A percentile compares a stretch with the other conserved stretches of the same genome.
Evolutionary conservation across 1,139 yeast species (phyloP).

Genomic region (Yamadazyma jaroonii): DNA sequence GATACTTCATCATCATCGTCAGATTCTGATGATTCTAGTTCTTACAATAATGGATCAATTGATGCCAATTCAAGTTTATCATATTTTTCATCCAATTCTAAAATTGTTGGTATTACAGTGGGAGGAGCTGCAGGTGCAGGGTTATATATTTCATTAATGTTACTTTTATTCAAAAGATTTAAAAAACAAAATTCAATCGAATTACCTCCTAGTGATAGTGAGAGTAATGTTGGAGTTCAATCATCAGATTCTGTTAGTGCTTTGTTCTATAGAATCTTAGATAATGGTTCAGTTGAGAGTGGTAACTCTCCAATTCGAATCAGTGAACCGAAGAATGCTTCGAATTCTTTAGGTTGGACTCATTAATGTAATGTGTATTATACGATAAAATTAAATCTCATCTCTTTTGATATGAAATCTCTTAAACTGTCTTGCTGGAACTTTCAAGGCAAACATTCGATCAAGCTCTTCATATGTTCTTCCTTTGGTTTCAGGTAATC

Average conservation of each 20-base stretch:
- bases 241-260: conserved; percentile 21
- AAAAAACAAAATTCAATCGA: conserved; percentile 36
- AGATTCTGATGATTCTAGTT: conserved; percentile 35
- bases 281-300: conserved; percentile 10
- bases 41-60: conserved; percentile 40
- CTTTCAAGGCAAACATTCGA: conserved; percentile 28
- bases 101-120: conserved; percentile 56
- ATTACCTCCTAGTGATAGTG: conserved; percentile 44
- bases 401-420: too few relatives aligned
- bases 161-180: conserved; percentile 37
- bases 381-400: conserved; percentile 1
- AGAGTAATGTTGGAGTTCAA: conserved; percentile 32
- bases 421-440: conserved; percentile 40
- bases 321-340: conserved; percentile 45
- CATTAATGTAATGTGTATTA: conserved; percentile 2
- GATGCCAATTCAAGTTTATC: conserved; percentile 23
- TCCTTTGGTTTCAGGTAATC: conserved; percentile 56
- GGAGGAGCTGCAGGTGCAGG: conserved; percentile 71
- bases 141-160: conserved; percentile 54
- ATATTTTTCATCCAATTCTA: conserved; percentile 28
- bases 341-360: conserved; percentile 47
- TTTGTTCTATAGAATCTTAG: conserved; percentile 30
- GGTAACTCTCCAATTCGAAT: conserved; percentile 27
- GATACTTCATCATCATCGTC: conserved; percentile 16
- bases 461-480: conserved; percentile 62